Percentiles rank a stretch among this genome's conserved stretches.
These are phyloP conservation scores for California macrophylla DNA, from an alignment of 441 rosid species.

Conservation along the genomic window DNA sequence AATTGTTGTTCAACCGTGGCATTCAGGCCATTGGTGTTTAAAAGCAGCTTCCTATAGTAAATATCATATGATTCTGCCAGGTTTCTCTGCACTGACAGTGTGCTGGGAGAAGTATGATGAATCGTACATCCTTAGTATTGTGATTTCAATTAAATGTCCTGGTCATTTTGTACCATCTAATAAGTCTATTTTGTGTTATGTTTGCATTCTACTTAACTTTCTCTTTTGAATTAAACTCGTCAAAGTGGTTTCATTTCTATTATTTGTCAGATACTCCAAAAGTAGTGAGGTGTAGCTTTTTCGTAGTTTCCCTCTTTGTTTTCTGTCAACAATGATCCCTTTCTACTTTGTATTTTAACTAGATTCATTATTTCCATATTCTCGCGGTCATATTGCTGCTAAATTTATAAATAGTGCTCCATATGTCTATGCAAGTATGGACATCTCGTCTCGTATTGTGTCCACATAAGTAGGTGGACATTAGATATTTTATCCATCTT, in stretches of 20 bases:
- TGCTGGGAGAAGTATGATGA: conserved; percentile 98
- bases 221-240: not conserved
- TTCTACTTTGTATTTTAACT: not conserved
- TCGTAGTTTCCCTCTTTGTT: not conserved
- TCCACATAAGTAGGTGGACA: no score
- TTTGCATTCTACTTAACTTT: not conserved
- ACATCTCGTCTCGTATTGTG: no score
- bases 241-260: not conserved
- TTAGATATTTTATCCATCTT: no score
- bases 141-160: not conserved
- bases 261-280: not conserved
- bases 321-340: not conserved
- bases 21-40: conserved; percentile 44
- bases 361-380: no score
- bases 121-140: conserved; percentile 41
- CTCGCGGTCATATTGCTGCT: no score
- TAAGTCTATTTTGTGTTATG: not conserved
- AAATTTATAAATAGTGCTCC: no score
- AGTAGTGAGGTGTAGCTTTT: not conserved
- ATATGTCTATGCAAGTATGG: no score
- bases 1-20: conserved; percentile 34
- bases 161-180: not conserved
- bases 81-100: conserved; percentile 98
- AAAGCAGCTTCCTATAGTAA: conserved; percentile 66
- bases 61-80: conserved; percentile 56